These are phyloP conservation scores for Fusarium anthophilum DNA, from an alignment of 2,329 filamentous ascomycete genomes.

Conservation along the genomic window DNA sequence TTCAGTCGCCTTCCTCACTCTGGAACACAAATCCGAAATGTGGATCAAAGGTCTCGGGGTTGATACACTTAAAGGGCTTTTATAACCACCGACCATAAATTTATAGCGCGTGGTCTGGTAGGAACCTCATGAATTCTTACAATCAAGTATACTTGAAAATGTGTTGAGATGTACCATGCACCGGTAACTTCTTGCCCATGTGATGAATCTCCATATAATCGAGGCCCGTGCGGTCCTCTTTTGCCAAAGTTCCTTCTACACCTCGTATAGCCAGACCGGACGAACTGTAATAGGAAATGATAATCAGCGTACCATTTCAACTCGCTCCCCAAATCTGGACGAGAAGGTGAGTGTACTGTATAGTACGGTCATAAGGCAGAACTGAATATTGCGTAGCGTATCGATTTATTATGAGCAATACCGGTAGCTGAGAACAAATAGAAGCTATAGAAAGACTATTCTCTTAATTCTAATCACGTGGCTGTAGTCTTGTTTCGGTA, in stretches of 20 bases:
- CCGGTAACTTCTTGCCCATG: no score
- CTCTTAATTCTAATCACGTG: no score
- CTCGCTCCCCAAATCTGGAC: no score
- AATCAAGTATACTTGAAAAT: no score
- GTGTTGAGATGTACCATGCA: no score
- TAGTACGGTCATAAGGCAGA: neutral
- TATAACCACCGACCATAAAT: accelerated
- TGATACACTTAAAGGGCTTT: no score
- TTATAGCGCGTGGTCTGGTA: neutral
- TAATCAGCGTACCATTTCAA: neutral
- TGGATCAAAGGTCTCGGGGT: neutral
- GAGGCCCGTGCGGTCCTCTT: neutral
- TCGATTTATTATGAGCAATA: neutral
- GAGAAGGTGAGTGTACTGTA: no score
- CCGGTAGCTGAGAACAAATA: accelerated
- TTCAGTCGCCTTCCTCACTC: neutral
- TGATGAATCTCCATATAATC: no score
- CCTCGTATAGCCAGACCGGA: neutral
- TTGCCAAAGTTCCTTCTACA: neutral
- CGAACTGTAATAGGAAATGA: neutral
- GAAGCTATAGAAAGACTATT: accelerated
- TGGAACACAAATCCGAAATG: neutral
- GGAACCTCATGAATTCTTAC: no score
- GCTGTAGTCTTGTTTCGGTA: neutral
- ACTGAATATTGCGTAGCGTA: no score